phyloP scores from a whole-genome alignment of 2,329 filamentous ascomycete genomes.

The Neonectria hederae region DNA sequence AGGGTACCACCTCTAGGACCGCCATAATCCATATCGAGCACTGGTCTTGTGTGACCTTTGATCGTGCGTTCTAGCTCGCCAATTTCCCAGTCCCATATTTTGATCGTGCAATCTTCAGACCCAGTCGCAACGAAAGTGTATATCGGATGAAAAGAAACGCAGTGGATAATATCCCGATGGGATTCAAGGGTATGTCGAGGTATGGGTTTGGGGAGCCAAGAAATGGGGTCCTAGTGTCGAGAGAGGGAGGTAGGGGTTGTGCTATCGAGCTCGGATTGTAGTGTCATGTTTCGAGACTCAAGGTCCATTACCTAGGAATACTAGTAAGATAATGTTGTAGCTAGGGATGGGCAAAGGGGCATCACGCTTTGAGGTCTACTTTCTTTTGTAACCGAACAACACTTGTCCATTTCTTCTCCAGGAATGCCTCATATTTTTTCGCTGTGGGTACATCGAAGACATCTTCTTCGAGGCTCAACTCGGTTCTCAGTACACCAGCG shows the following conservation, averaged over 20 bases:
- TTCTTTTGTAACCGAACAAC: conserved; percentile 94
- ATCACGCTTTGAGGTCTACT: conserved; percentile 56
- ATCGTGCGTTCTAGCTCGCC: conserved; percentile 89
- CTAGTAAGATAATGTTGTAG: not conserved
- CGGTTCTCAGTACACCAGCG: conserved; percentile 76
- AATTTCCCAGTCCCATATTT: conserved; percentile 96
- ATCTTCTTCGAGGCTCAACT: conserved; percentile 73
- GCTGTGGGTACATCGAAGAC: conserved; percentile 79
- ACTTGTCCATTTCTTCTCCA: conserved; percentile 98
- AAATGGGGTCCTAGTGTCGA: conserved; percentile 80
- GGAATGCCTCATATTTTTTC: conserved; percentile 90
- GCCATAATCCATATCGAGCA: conserved; percentile 89
- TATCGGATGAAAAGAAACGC: conserved; percentile 89
- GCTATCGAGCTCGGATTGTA: conserved; percentile 86
- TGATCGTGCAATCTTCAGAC: conserved; percentile 91
- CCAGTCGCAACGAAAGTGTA: conserved; percentile 91
- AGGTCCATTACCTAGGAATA: conserved; percentile 84
- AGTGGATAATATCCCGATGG: conserved; percentile 82
- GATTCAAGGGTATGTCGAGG: conserved; percentile 83
- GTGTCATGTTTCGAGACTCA: conserved; percentile 74
- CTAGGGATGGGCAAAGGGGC: not conserved
- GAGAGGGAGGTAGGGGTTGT: conserved; percentile 80
- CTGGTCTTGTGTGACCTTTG: conserved; percentile 89
- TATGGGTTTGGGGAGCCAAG: conserved; percentile 84
- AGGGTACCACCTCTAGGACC: conserved; percentile 71